A percentile compares a stretch with the other conserved stretches of the same genome.
phyloP scores from a whole-genome alignment of 2,329 filamentous ascomycete species.

The Ploettnerulaceae sp. region DNA sequence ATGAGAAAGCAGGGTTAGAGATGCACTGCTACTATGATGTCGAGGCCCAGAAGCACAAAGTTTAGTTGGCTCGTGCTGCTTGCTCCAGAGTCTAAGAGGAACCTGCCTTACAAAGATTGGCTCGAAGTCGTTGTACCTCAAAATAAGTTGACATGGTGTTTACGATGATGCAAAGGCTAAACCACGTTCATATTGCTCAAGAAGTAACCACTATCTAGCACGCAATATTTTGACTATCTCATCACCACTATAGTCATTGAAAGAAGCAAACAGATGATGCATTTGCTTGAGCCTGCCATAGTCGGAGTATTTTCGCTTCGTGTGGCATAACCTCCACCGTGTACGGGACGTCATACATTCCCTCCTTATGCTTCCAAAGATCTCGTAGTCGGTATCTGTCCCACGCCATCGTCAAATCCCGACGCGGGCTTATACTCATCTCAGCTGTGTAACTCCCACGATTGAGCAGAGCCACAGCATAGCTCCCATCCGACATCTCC shows the following conservation, averaged over 20 bases:
- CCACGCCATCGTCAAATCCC: conserved; percentile 20
- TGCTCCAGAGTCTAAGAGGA: too few species aligned
- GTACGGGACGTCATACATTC: conserved; percentile 23
- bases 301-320: conserved; percentile 21
- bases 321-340: conserved; percentile 22
- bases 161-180: too few species aligned
- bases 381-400: conserved; percentile 20
- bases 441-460: conserved; percentile 18
- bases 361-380: conserved; percentile 25
- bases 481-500: conserved; percentile 21
- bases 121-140: too few species aligned
- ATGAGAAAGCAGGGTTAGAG: conserved; percentile 85
- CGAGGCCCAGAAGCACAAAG: conserved; percentile 13
- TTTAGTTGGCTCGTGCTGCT: neutral
- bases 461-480: conserved; percentile 22
- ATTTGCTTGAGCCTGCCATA: conserved; percentile 10
- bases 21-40: conserved; percentile 88
- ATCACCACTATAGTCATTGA: too few species aligned
- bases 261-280: neutral
- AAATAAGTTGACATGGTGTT: too few species aligned
- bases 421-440: conserved; percentile 20
- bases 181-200: too few species aligned
- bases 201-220: too few species aligned
- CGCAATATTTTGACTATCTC: too few species aligned
- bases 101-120: too few species aligned